These are phyloP conservation scores for Scheffersomyces segobiensis DNA, from an alignment of 1,139 yeast species.

Conservation along the genomic window DNA sequence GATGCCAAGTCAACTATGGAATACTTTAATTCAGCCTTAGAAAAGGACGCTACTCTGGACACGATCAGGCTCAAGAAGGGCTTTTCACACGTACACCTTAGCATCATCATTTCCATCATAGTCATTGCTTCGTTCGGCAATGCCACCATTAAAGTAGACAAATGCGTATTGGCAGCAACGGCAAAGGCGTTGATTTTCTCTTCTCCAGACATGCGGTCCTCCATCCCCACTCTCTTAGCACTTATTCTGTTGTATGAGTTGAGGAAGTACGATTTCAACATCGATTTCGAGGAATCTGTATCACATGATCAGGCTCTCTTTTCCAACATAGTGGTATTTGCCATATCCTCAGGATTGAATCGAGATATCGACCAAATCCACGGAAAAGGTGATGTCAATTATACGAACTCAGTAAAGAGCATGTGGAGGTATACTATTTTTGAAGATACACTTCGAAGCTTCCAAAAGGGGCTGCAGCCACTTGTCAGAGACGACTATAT, in stretches of 20 bases:
- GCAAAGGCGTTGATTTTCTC: not conserved
- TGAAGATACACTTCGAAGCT: slow-evolving; percentile 2
- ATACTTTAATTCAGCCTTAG: not conserved
- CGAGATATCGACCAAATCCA: slow-evolving; percentile 2
- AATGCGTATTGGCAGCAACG: not conserved
- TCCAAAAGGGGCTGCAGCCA: slow-evolving; percentile 2
- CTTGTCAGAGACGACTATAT: not conserved
- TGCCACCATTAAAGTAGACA: not conserved
- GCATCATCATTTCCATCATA: not conserved
- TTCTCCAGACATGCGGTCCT: not conserved
- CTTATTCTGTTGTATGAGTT: slow-evolving; percentile 1
- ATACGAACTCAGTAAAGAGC: not conserved
- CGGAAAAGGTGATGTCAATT: not conserved
- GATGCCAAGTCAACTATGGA: not conserved
- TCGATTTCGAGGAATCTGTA: not conserved
- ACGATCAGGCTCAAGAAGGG: not conserved
- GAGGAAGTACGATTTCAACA: slow-evolving; percentile 1
- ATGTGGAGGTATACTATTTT: slow-evolving; percentile 3
- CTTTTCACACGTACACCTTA: not conserved
- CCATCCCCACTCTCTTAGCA: slow-evolving; percentile 1
- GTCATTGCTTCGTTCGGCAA: not conserved
- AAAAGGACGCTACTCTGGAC: not conserved
- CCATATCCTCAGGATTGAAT: slow-evolving; percentile 3
- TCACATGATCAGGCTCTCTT: slow-evolving; percentile 1
- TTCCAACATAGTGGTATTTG: not conserved